Evolutionary conservation across 345 rosid species (phyloP).

Genomic region (Arabidopsis suecica): DNA sequence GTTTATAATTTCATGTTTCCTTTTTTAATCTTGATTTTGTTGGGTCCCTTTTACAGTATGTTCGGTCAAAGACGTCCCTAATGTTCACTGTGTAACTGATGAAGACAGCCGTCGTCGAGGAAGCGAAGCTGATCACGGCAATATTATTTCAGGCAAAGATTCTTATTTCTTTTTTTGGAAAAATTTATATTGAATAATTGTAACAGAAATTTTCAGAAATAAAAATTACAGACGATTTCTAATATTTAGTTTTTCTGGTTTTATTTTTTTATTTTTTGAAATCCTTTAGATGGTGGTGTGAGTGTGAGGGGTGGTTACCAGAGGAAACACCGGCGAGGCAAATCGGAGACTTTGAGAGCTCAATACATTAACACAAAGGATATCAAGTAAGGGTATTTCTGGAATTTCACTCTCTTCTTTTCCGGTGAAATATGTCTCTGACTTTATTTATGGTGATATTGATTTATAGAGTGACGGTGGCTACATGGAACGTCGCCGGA

Average conservation of each 20-base stretch:
- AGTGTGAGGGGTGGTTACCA: conserved; percentile 54
- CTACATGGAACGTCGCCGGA: conserved; percentile 99
- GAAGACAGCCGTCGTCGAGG: conserved; percentile 34
- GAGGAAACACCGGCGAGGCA: conserved; percentile 81
- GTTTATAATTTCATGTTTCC: neutral
- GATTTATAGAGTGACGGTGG: conserved; percentile 66
- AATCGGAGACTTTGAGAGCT: conserved; percentile 91
- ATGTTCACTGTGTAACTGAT: conserved; percentile 2
- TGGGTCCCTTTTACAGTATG: conserved; percentile 40
- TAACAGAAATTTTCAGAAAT: neutral
- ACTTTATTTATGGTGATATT: conserved; percentile 26
- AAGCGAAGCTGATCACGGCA: conserved; percentile 46
- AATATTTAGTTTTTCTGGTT: neutral
- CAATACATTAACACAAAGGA: conserved; percentile 93
- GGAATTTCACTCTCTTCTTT: neutral
- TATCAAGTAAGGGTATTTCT: conserved; percentile 63
- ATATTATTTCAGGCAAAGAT: conserved; percentile 61
- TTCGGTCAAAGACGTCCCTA: conserved; percentile 33
- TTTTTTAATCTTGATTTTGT: neutral
- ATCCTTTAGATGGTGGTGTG: conserved; percentile 50
- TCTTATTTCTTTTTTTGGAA: neutral
- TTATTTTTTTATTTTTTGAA: conserved; percentile 9
- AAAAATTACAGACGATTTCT: neutral
- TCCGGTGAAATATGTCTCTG: neutral
- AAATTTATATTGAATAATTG: neutral